Evolutionary conservation across 2,329 filamentous ascomycete genomes (phyloP).

Genomic region (Talaromyces sp.): DNA sequence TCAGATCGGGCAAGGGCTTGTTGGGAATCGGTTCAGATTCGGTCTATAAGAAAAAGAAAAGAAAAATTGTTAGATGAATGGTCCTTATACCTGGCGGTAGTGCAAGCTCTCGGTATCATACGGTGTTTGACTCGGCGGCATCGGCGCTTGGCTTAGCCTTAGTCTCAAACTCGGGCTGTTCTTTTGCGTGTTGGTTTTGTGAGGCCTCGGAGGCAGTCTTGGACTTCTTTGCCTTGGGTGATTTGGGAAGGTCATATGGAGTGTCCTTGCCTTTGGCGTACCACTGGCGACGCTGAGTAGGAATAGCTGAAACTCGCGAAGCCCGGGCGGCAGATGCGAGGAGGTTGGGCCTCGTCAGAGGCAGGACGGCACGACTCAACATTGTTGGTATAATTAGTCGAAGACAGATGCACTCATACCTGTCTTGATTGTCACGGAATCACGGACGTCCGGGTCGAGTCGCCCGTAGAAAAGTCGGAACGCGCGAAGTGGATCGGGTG

Average conservation of each 20-base stretch:
- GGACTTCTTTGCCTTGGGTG: constrained; percentile 20
- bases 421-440: constrained; percentile 1
- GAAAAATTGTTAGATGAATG: not conserved
- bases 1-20: constrained; percentile 81
- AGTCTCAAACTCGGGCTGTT: constrained; percentile 44
- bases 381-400: constrained; percentile 33
- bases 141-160: constrained; percentile 36
- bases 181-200: constrained; percentile 30
- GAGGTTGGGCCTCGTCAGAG: constrained; percentile 47
- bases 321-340: constrained; percentile 39
- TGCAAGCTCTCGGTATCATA: constrained; percentile 19
- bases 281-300: constrained; percentile 39
- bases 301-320: constrained; percentile 37
- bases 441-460: constrained; percentile 14
- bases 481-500: constrained; percentile 23
- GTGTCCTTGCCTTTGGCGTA: constrained; percentile 43
- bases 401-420: constrained; percentile 6
- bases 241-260: constrained; percentile 39
- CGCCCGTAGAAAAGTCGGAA: constrained; percentile 36
- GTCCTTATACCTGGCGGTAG: not conserved
- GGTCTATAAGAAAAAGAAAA: not conserved
- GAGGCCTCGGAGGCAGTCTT: constrained; percentile 19
- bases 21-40: constrained; percentile 46
- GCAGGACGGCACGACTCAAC: constrained; percentile 50
- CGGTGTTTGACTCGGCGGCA: constrained; percentile 30